Base-by-base conservation (phyloP, 352 stramenopile genomes). In the Pythium guiyangense region DNA sequence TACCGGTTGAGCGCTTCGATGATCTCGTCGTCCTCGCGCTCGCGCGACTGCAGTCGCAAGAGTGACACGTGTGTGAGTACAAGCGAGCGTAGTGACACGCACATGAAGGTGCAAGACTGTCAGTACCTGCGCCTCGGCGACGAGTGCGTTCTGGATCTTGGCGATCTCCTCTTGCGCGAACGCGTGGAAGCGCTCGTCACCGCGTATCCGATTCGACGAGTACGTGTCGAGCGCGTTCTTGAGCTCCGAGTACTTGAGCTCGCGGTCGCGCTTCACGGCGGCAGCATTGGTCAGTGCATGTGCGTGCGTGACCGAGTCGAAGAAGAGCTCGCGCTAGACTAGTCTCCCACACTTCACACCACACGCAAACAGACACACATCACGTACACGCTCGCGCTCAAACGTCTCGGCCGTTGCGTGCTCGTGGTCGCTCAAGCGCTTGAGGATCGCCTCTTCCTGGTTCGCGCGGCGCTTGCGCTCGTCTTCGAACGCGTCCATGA, bases 1-100 rank as follows among this genome's bases (percentile, higher is more conserved):
- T 97, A 98, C 40, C 86, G 66, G 67, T 97, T 97, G 57, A 98
- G 81, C 35, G 88, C n/a, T n/a, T n/a, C n/a, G n/a, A n/a, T n/a
- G n/a, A n/a, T n/a, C n/a, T n/a, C n/a, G n/a, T n/a, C n/a, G 77
- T 98, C 94, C 63, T 96, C 85, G 29, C 78, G 67, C 57, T 97
- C 75, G 25, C 93, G 82, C 31, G 96, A 85, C 67, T 86, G 50
- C 29, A 27, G 6, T 1, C n/a, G 34, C n/a, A n/a, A 1, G 52
- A 5, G 37, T 46, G n/a, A 31, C 45, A 26, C 10, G 49, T 26
- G 45, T 9, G 18, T 39, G 10, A 22, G 9, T 27, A 44, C 15
- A 44, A 55, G 3, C n/a, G n/a, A n/a, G n/a, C n/a, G n/a, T n/a
- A n/a, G n/a, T n/a, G 3, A 18, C 11, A 27, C 4, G 34, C 10